Base-by-base conservation (phyloP, 75 land plant genomes). In the Adiantum capillusveneris region DNA sequence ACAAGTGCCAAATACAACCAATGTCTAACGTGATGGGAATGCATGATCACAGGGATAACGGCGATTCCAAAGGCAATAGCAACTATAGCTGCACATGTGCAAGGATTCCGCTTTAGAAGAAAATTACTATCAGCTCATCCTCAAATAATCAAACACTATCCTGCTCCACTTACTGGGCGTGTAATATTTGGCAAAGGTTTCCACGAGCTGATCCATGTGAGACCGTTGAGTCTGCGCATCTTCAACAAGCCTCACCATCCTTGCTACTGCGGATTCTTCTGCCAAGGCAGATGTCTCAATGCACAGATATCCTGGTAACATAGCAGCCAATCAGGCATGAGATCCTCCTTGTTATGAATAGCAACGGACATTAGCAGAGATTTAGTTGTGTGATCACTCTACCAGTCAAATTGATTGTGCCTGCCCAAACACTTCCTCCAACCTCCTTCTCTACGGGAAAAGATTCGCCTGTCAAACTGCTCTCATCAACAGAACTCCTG, bases 371-470 rank as follows among this genome's bases (percentile, higher is more conserved):
- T n/a, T n/a, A n/a, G n/a, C n/a, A n/a, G n/a, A n/a, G n/a, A n/a
- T n/a, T n/a, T n/a, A n/a, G n/a, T n/a, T n/a, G n/a, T n/a, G n/a
- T n/a, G n/a, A n/a, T n/a, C n/a, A n/a, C n/a, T n/a, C 53, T 74
- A 92, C 98, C 98, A 69, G 87, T 78, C 27, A 88, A 56, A 44
- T 93, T 93, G 16, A 83, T 66, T n/a, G 98, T 85, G 60, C 95
- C 94, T 16, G 95, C 98, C 90, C 86, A 93, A n/a, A 93, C 98
- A 26, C 21, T 62, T 0, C 84, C 76, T 21, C 77, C 82, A 16
- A 51, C 74, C 20, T 74, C 80, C 65, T 93, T 93, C 66, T 85
- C 64, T 1, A 81, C 90, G 9, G 98, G 98, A 31, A 67, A 49
- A 1, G 98, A 76, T 71, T 93, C 98, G 31, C 98, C 95, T 13